Conservation (phyloP, 2,329 filamentous ascomycete genomes). For the Phaeosphaeriaceae sp. region DNA sequence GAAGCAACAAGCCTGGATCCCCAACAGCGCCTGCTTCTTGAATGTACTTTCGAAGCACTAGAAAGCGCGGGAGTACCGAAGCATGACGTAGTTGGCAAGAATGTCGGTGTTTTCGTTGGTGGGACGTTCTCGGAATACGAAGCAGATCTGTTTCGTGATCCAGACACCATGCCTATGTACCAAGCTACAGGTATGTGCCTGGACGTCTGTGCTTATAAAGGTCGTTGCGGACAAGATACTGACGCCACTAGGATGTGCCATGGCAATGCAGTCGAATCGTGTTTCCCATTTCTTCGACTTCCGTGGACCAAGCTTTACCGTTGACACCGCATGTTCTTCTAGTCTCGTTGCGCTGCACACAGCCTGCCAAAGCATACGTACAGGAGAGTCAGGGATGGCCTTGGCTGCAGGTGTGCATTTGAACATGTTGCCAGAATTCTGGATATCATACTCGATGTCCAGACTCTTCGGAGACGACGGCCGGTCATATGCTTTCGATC, state of each 20-base stretch:
- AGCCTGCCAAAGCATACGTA: conserved; percentile 36
- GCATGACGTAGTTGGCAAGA: conserved; percentile 35
- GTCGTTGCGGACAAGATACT: neutral
- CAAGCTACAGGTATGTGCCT: conserved; percentile 30
- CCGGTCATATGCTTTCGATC: conserved; percentile 51
- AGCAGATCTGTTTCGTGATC: conserved; percentile 26
- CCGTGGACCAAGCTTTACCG: conserved; percentile 36
- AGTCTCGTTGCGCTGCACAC: conserved; percentile 35
- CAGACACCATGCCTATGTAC: conserved; percentile 34
- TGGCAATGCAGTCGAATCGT: conserved; percentile 40
- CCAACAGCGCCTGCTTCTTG: conserved; percentile 42
- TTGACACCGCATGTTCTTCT: conserved; percentile 45
- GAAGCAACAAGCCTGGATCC: conserved; percentile 42
- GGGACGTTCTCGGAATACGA: conserved; percentile 33
- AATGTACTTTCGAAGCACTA: conserved; percentile 49
- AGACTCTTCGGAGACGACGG: conserved; percentile 36
- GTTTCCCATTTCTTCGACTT: conserved; percentile 42
- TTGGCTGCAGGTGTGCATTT: conserved; percentile 25
- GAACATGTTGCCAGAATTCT: conserved; percentile 34
- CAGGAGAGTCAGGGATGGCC: conserved; percentile 35
- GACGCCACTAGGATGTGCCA: conserved; percentile 9
- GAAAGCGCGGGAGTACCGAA: conserved; percentile 46
- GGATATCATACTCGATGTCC: conserved; percentile 31
- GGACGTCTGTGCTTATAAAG: neutral
- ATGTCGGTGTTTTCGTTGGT: conserved; percentile 36